Evolutionary conservation across 306 rosid genomes (phyloP).

Genomic region (Cicer cuneatum): DNA sequence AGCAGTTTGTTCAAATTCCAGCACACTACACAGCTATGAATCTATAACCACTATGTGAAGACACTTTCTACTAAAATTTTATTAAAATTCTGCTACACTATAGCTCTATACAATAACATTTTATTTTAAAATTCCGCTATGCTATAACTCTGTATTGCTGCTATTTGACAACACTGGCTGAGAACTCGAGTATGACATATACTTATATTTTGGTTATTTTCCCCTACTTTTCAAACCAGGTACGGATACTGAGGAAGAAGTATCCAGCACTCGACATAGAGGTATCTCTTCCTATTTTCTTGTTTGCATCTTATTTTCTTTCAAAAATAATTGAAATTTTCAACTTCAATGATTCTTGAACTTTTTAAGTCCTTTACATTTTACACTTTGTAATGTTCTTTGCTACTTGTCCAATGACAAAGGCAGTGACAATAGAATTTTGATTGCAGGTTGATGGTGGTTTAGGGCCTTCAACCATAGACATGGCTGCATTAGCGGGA

Average conservation of each 20-base stretch:
- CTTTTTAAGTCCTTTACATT: slow-evolving; percentile 7
- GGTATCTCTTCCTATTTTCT: slow-evolving; percentile 52
- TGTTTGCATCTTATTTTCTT: slow-evolving; percentile 24
- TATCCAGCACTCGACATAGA: slow-evolving; percentile 92
- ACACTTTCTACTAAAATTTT: background rate
- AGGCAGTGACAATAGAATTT: slow-evolving; percentile 6
- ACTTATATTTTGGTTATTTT: slow-evolving; percentile 14
- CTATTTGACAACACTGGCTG: slow-evolving; percentile 16
- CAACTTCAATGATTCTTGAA: slow-evolving; percentile 28
- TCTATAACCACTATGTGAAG: background rate
- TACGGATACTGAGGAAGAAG: slow-evolving; percentile 79
- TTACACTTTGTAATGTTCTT: slow-evolving; percentile 26
- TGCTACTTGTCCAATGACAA: background rate
- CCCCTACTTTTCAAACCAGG: slow-evolving; percentile 53
- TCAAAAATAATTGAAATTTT: slow-evolving; percentile 11
- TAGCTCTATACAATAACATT: background rate
- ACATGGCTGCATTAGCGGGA: slow-evolving; percentile 78
- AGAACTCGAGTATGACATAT: slow-evolving; percentile 1
- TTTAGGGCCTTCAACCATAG: slow-evolving; percentile 92
- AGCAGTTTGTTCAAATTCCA: background rate
- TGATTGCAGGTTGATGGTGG: slow-evolving; percentile 92
- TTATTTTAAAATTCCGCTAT: background rate
- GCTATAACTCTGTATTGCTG: background rate
- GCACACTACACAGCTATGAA: background rate
- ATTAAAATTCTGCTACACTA: background rate